Evolutionary conservation across 768 basidiomycete genomes (phyloP).

Genomic region (Paxillus involutus): DNA sequence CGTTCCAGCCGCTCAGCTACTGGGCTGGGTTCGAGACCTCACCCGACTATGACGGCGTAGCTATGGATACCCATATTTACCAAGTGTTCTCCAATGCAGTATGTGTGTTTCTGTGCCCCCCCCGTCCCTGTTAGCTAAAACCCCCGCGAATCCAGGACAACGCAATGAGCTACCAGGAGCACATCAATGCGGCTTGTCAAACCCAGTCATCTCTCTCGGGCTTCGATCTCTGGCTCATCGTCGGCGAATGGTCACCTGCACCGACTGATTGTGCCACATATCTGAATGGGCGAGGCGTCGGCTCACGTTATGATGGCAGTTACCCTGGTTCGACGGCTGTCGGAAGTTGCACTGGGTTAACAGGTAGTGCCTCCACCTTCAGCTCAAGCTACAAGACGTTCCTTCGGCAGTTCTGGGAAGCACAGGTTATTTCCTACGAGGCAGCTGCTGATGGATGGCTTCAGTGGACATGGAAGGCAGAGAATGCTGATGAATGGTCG

Average conservation of each 20-base stretch:
- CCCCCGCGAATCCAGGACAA: slow-evolving; percentile 37
- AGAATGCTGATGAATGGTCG: slow-evolving; percentile 85
- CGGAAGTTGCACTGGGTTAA: slow-evolving; percentile 73
- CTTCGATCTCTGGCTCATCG: slow-evolving; percentile 75
- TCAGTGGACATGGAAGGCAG: slow-evolving; percentile 85
- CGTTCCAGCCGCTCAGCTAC: slow-evolving; percentile 71
- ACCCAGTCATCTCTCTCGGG: slow-evolving; percentile 42
- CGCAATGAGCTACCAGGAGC: slow-evolving; percentile 46
- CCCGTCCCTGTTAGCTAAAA: background rate
- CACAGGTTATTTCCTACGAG: slow-evolving; percentile 76
- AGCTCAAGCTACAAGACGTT: slow-evolving; percentile 78
- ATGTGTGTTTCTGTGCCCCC: slow-evolving; percentile 20
- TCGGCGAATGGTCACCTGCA: slow-evolving; percentile 87
- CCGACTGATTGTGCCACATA: slow-evolving; percentile 61
- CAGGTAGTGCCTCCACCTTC: slow-evolving; percentile 75
- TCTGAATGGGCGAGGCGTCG: slow-evolving; percentile 78
- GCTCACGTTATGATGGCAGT: slow-evolving; percentile 64
- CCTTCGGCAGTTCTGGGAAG: slow-evolving; percentile 82
- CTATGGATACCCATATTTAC: slow-evolving; percentile 80
- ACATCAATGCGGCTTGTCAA: slow-evolving; percentile 61
- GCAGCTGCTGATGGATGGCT: slow-evolving; percentile 66
- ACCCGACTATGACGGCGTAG: slow-evolving; percentile 61
- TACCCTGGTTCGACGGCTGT: slow-evolving; percentile 61
- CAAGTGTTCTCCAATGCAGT: slow-evolving; percentile 68
- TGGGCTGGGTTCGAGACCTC: slow-evolving; percentile 63